Conservation (phyloP, 306 rosid genomes). For the Rubus parviflorus region DNA sequence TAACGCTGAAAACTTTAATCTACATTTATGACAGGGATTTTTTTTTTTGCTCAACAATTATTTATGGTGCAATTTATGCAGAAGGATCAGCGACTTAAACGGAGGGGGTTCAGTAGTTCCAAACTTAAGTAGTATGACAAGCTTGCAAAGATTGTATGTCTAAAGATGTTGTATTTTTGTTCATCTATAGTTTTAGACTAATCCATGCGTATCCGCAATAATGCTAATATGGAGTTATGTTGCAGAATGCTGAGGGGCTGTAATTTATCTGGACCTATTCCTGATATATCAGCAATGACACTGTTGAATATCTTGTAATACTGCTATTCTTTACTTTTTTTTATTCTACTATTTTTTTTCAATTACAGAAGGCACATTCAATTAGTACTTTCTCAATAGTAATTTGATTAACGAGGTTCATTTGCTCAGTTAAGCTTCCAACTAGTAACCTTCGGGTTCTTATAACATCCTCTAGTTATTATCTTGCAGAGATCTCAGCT, state of each 20-base stretch:
- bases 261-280: conserved; percentile 21
- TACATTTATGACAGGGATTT: too few relatives aligned
- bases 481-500: conserved; percentile 32
- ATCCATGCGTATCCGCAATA: background rate
- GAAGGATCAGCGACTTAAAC: conserved; percentile 34
- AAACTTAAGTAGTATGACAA: background rate
- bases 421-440: background rate
- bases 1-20: background rate
- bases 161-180: background rate
- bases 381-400: background rate
- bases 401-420: background rate
- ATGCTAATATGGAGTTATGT: background rate
- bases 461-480: background rate
- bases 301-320: background rate
- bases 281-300: background rate
- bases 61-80: background rate
- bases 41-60: background rate
- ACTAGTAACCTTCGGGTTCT: background rate
- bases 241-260: conserved; percentile 35
- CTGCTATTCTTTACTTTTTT: background rate
- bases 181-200: background rate
- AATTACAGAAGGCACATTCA: background rate
- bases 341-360: background rate
- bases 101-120: conserved; percentile 26
- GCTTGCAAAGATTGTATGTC: conserved; percentile 19